Conservation (phyloP, 305 asterid species). For the Nicotiana rustica region DNA sequence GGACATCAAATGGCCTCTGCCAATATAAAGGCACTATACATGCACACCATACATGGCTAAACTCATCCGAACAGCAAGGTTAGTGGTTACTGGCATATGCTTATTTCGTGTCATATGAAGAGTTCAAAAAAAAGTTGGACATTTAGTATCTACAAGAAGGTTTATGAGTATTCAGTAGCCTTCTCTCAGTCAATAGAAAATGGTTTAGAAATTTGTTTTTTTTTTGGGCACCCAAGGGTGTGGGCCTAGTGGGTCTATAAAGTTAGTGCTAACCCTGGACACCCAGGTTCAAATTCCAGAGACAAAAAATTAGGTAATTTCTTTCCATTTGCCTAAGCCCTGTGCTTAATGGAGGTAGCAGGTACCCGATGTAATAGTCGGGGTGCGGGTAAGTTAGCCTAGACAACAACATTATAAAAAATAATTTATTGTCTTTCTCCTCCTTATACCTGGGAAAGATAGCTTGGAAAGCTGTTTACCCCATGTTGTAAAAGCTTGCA, state of each 20-base stretch:
- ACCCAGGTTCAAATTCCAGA: no score
- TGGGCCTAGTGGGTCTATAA: no score
- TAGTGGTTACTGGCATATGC: not conserved
- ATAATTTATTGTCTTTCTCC: not conserved
- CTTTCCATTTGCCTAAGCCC: no score
- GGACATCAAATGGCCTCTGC: not conserved
- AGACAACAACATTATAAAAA: no score
- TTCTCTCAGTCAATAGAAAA: not conserved
- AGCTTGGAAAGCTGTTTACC: not conserved
- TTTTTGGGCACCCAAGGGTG: no score
- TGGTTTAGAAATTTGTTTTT: not conserved
- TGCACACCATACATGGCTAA: not conserved
- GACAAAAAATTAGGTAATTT: not conserved
- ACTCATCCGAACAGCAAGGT: not conserved
- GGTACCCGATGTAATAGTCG: no score
- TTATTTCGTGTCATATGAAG: not conserved
- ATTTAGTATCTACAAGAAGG: not conserved
- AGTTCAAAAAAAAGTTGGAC: conserved; percentile 17
- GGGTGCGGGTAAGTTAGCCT: no score
- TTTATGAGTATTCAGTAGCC: not conserved
- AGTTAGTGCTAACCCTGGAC: no score
- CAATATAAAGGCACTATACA: not conserved
- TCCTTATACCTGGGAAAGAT: not conserved
- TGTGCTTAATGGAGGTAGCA: no score
- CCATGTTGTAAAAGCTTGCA: not conserved